These are phyloP conservation scores for Chenopodium berlandieri DNA, from an alignment of 148 eudicot genomes.

Conservation along the genomic window DNA sequence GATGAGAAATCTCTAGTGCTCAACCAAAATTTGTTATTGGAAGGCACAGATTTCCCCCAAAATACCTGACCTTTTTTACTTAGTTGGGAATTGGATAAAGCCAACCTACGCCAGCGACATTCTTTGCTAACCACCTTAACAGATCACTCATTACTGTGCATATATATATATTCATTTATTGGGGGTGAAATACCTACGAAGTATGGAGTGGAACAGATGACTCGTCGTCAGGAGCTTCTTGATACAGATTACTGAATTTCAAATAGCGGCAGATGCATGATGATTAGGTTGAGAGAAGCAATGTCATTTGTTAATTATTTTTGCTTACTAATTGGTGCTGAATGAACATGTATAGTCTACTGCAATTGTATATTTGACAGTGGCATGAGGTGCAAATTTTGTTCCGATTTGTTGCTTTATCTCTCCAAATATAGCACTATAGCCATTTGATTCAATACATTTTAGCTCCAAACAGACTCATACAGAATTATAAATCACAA, in stretches of 20 bases:
- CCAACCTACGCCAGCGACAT: slow-evolving; percentile 14
- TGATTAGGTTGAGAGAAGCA: background rate
- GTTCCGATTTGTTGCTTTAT: background rate
- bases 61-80: background rate
- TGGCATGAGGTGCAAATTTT: slow-evolving; percentile 14
- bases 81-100: background rate
- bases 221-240: background rate
- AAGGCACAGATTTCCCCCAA: background rate
- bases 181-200: slow-evolving; percentile 8
- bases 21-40: background rate
- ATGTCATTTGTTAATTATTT: slow-evolving; percentile 5
- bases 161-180: slow-evolving; percentile 27
- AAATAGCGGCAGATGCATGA: background rate
- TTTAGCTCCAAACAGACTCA: too few species aligned
- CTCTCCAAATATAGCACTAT: background rate
- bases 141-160: slow-evolving; percentile 14
- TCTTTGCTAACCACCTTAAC: slow-evolving; percentile 22
- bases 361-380: slow-evolving; percentile 8
- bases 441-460: background rate
- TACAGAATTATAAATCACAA: too few species aligned
- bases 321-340: background rate
- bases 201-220: background rate
- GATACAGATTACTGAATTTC: slow-evolving; percentile 8
- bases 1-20: slow-evolving; percentile 28
- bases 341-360: slow-evolving; percentile 15